phyloP scores from a whole-genome alignment of 2,329 filamentous ascomycete genomes.

The Drechslera avenae region DNA sequence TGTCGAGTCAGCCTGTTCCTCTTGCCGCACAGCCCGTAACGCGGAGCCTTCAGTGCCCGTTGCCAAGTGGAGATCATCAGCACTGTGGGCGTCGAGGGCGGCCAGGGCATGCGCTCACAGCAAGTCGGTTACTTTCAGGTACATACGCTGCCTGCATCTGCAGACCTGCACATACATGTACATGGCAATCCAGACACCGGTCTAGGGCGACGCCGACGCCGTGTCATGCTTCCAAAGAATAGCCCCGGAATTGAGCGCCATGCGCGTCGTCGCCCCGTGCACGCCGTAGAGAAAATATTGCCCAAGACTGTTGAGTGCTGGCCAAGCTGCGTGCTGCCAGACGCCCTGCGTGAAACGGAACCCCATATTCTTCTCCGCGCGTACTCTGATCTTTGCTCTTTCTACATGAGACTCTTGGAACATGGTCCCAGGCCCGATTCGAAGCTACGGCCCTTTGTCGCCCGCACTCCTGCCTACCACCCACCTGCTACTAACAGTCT shows the following conservation, averaged over 20 bases:
- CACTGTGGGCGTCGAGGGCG: constrained; percentile 31
- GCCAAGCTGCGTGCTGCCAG: constrained; percentile 19
- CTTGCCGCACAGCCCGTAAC: constrained; percentile 19
- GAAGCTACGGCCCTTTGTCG: too few relatives aligned
- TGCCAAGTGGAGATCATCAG: constrained; percentile 37
- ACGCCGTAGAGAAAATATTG: background rate
- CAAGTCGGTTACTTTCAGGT: constrained; percentile 23
- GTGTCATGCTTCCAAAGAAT: too few relatives aligned
- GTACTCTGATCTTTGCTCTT: too few relatives aligned
- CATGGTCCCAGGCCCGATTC: background rate
- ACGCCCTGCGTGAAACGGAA: constrained; percentile 21
- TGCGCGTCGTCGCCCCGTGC: background rate
- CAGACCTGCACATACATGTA: constrained; percentile 4
- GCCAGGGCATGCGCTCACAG: background rate
- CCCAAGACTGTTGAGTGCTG: constrained; percentile 13
- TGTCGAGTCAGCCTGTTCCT: constrained; percentile 21
- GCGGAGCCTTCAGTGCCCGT: constrained; percentile 23
- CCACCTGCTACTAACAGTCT: too few relatives aligned
- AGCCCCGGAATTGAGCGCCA: background rate
- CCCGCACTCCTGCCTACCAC: too few relatives aligned
- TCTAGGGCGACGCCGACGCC: background rate
- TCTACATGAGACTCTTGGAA: background rate
- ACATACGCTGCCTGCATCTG: constrained; percentile 6
- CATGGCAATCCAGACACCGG: constrained; percentile 5
- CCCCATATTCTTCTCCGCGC: constrained; percentile 19